Conservation (phyloP, 2,329 filamentous ascomycete species). For the Trichoderma asperellum region DNA sequence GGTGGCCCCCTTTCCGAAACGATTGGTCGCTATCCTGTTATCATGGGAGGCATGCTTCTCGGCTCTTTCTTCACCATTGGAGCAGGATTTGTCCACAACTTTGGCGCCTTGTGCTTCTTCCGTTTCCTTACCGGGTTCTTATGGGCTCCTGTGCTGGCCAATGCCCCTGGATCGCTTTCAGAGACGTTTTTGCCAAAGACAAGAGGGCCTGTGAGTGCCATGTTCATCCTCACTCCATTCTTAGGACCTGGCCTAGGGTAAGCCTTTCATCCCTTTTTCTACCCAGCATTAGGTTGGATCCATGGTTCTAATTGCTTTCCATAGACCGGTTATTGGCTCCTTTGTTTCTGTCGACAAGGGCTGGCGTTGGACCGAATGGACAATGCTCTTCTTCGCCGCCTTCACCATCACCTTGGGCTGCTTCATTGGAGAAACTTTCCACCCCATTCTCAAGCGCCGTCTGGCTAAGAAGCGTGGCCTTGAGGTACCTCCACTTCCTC, state of each 20-base stretch:
- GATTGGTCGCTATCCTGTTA: conserved; percentile 58
- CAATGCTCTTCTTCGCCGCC: conserved; percentile 51
- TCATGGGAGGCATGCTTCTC: conserved; percentile 49
- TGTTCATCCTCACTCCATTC: conserved; percentile 57
- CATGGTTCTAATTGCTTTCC: not conserved
- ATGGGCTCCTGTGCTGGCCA: conserved; percentile 53
- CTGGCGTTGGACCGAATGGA: conserved; percentile 61
- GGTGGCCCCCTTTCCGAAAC: conserved; percentile 64
- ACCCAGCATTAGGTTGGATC: not conserved
- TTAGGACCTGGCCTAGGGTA: conserved; percentile 57
- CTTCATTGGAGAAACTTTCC: conserved; percentile 60
- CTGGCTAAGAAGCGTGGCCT: conserved; percentile 44
- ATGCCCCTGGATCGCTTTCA: conserved; percentile 54
- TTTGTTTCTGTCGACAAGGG: conserved; percentile 51
- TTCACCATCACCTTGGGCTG: conserved; percentile 44
- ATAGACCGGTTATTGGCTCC: conserved; percentile 53
- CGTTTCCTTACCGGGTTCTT: conserved; percentile 61
- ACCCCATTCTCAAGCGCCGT: conserved; percentile 52
- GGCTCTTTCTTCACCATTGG: conserved; percentile 62
- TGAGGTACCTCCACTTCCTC: conserved; percentile 33
- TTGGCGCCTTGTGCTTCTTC: conserved; percentile 56
- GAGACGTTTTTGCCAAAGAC: conserved; percentile 52
- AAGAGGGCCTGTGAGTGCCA: conserved; percentile 48
- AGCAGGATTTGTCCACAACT: conserved; percentile 54
- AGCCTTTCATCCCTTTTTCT: conserved; percentile 30